phyloP scores from a whole-genome alignment of 2,329 filamentous ascomycete genomes.

The Proliferodiscus dingleyae region DNA sequence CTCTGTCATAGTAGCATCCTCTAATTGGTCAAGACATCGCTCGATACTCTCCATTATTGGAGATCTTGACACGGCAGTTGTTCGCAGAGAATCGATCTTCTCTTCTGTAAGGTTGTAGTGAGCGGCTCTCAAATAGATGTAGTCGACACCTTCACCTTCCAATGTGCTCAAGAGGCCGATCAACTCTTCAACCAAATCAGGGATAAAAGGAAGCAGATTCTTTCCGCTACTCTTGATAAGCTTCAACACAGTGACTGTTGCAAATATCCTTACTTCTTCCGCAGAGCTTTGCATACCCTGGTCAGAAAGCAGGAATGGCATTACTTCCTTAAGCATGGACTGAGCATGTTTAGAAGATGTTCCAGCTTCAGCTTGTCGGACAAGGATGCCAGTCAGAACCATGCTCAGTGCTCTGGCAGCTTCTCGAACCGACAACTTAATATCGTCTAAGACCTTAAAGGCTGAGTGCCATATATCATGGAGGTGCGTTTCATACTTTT shows the following conservation, averaged over 20 bases:
- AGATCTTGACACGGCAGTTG: slow-evolving; percentile 75
- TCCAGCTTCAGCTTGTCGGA: slow-evolving; percentile 78
- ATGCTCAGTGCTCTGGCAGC: slow-evolving; percentile 80
- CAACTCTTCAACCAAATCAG: slow-evolving; percentile 74
- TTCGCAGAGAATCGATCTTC: slow-evolving; percentile 81
- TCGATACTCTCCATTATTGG: slow-evolving; percentile 92
- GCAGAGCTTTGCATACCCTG: slow-evolving; percentile 86
- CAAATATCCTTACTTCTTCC: slow-evolving; percentile 80
- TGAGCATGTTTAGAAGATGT: slow-evolving; percentile 64
- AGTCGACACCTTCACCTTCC: slow-evolving; percentile 86
- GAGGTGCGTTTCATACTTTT: slow-evolving; percentile 78
- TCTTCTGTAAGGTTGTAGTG: slow-evolving; percentile 82
- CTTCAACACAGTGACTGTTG: slow-evolving; percentile 77
- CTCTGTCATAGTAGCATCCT: slow-evolving; percentile 70
- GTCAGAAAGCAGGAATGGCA: slow-evolving; percentile 86
- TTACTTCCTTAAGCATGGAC: slow-evolving; percentile 76
- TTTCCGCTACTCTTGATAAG: slow-evolving; percentile 87
- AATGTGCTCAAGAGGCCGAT: slow-evolving; percentile 79
- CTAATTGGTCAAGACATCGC: slow-evolving; percentile 77
- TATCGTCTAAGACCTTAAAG: slow-evolving; percentile 91
- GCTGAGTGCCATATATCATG: slow-evolving; percentile 79
- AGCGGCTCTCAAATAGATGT: slow-evolving; percentile 81
- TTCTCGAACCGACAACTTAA: slow-evolving; percentile 82
- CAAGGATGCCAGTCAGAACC: slow-evolving; percentile 76
- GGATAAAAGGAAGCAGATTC: slow-evolving; percentile 72